These are phyloP conservation scores for Penicillium malachiteum DNA, from an alignment of 495 filamentous ascomycete genomes.

Conservation along the genomic window DNA sequence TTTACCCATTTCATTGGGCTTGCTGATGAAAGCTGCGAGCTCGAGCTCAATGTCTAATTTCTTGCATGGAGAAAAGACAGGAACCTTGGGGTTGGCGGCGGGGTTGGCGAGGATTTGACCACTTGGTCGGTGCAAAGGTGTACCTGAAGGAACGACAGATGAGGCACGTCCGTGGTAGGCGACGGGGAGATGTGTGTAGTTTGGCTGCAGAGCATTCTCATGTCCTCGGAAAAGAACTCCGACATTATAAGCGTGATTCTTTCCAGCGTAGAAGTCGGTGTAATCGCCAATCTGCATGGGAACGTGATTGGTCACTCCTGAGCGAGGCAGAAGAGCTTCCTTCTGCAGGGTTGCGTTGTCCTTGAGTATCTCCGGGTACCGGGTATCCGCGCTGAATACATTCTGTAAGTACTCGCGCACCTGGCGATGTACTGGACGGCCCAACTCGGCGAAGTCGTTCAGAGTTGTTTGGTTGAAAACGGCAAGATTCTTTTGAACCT, in stretches of 20 bases:
- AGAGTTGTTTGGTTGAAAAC: constrained; percentile 72
- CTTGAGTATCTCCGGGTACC: constrained; percentile 57
- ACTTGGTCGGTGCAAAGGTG: constrained; percentile 69
- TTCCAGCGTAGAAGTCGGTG: constrained; percentile 94
- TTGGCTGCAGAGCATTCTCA: constrained; percentile 78
- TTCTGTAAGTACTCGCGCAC: constrained; percentile 74
- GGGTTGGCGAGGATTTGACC: constrained; percentile 78
- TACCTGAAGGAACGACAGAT: constrained; percentile 74
- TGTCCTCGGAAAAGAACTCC: constrained; percentile 80
- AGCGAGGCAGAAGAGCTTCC: constrained; percentile 52
- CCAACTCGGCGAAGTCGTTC: constrained; percentile 80
- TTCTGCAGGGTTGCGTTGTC: constrained; percentile 54
- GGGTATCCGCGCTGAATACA: constrained; percentile 62
- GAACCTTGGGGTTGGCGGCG: constrained; percentile 56
- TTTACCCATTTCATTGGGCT: constrained; percentile 63
- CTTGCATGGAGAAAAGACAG: constrained; percentile 61
- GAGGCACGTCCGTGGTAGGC: constrained; percentile 86
- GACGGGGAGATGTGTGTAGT: constrained; percentile 88
- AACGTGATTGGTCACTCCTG: constrained; percentile 67
- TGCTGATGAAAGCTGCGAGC: constrained; percentile 77
- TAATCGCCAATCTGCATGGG: constrained; percentile 93
- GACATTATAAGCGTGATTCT: constrained; percentile 83
- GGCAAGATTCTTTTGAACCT: constrained; percentile 52
- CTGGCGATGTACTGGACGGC: constrained; percentile 65
- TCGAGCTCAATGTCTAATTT: constrained; percentile 87